These are phyloP conservation scores for Coleophoma crateriformis DNA, from an alignment of 2,329 filamentous ascomycete genomes.

Conservation along the genomic window DNA sequence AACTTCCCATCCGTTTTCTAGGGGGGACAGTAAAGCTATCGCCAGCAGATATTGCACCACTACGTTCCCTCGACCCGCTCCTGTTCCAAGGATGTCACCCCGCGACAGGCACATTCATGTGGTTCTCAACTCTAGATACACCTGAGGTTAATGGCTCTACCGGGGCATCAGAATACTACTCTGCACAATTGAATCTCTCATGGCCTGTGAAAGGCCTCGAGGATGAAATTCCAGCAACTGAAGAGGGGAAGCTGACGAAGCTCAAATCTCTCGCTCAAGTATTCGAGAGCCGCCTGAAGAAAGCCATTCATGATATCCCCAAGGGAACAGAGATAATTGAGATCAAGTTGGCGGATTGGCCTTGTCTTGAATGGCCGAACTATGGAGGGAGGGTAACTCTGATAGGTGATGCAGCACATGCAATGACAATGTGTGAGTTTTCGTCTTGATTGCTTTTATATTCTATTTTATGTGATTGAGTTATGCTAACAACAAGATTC, in stretches of 20 bases:
- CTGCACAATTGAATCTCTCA: constrained; percentile 23
- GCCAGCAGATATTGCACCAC: constrained; percentile 32
- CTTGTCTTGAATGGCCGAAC: constrained; percentile 28
- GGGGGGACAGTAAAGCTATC: constrained; percentile 39
- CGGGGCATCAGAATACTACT: constrained; percentile 8
- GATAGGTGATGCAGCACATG: constrained; percentile 50
- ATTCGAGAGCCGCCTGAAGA: constrained; percentile 45
- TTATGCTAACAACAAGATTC: constrained; percentile 1
- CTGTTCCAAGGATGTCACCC: constrained; percentile 51
- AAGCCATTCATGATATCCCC: constrained; percentile 34
- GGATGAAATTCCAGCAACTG: constrained; percentile 34
- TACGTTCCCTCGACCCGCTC: constrained; percentile 43
- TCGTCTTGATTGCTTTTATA: not conserved
- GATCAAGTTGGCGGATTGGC: constrained; percentile 44
- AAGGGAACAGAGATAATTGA: constrained; percentile 35
- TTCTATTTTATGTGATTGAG: not conserved
- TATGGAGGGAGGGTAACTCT: constrained; percentile 35
- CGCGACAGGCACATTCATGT: constrained; percentile 43
- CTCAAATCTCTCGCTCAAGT: constrained; percentile 36
- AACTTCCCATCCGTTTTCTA: constrained; percentile 42
- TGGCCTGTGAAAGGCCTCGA: constrained; percentile 35
- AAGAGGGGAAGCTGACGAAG: constrained; percentile 32
- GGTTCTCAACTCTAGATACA: constrained; percentile 28
- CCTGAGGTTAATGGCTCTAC: constrained; percentile 12
- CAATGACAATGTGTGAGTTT: constrained; percentile 54